Percentiles rank a stretch among this genome's conserved stretches.
phyloP scores from a whole-genome alignment of 2,329 filamentous ascomycete genomes.

The Calonectria leucothoes region DNA sequence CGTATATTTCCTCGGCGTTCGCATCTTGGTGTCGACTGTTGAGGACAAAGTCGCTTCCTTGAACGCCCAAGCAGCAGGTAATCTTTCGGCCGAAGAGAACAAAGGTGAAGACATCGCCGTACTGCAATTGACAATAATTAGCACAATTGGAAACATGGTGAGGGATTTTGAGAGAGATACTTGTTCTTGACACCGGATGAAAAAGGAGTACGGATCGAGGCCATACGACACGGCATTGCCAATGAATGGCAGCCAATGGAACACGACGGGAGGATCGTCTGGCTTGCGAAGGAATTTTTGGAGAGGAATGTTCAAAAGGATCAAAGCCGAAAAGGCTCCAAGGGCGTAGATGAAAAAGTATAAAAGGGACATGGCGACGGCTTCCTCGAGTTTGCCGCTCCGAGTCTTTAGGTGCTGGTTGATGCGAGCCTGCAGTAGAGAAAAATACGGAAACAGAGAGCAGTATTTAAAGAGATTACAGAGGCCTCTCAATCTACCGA shows the following conservation, averaged over 20 bases:
- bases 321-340: constrained; percentile 1
- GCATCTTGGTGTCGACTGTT: constrained; percentile 65
- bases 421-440: background rate
- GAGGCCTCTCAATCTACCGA: background rate
- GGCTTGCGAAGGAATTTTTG: constrained; percentile 30
- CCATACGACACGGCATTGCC: constrained; percentile 80
- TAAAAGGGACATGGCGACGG: constrained; percentile 18
- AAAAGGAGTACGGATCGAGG: constrained; percentile 77
- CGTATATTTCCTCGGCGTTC: constrained; percentile 66
- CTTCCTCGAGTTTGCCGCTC: background rate
- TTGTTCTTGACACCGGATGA: constrained; percentile 73
- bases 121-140: constrained; percentile 43
- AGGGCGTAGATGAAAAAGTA: constrained; percentile 18
- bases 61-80: constrained; percentile 61
- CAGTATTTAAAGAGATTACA: background rate
- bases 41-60: constrained; percentile 67
- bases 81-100: constrained; percentile 62
- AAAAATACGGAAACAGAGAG: background rate
- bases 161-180: constrained; percentile 50
- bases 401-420: background rate
- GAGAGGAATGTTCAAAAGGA: constrained; percentile 25
- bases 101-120: constrained; percentile 67
- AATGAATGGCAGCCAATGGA: constrained; percentile 71
- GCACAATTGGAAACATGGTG: background rate
- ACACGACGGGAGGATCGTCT: constrained; percentile 63